Evolutionary conservation across 306 rosid genomes (phyloP), one percentile per base, ranked within the genome.

Genomic region (Ormosia emarginata): DNA sequence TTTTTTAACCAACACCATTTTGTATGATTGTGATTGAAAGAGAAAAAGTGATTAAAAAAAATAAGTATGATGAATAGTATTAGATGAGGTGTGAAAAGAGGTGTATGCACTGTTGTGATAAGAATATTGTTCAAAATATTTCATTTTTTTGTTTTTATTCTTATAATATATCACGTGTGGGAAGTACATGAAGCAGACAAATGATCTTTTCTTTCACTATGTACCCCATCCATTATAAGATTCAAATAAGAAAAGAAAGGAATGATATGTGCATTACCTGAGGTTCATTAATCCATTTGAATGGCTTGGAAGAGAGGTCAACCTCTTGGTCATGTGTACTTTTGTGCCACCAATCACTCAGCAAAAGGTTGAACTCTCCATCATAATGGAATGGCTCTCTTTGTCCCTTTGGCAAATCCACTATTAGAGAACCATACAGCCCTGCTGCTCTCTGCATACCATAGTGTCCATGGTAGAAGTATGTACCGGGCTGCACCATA

Each of bases 361-460:
- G 52, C 79, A 93, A 67, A 0, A 93, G 67, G 81, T 90, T 79
- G 53, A 90, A 34, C 61, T 93, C 94, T 4, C 79, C 93, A 33
- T 90, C 92, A 8, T 93, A 93, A 44, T 90, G 88, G 71, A 93
- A 93, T 0, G 90, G 88, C 46, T 88, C 97, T 33, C 7, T 76
- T 69, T 79, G 41, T 14, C 90, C 94, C 3, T 82, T 68, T 57
- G 72, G 75, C 39, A 84, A 66, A 32, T 89, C 90, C 46, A 93
- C 97, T 43, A 93, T 88, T 39, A 93, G 71, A 29, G 91, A 88
- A 24, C 95, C 97, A 81, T 91, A 93, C 39, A 93, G 6, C 5
- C 97, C 95, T 0, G 92, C 94, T 0, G 95, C 78, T 82, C 94
- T 87, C 33, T 91, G 94, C 94, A 90, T 89, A 11, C 97, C 97